Evolutionary conservation across 208 protist species (phyloP).

Genomic region (Crithidia bombi): DNA sequence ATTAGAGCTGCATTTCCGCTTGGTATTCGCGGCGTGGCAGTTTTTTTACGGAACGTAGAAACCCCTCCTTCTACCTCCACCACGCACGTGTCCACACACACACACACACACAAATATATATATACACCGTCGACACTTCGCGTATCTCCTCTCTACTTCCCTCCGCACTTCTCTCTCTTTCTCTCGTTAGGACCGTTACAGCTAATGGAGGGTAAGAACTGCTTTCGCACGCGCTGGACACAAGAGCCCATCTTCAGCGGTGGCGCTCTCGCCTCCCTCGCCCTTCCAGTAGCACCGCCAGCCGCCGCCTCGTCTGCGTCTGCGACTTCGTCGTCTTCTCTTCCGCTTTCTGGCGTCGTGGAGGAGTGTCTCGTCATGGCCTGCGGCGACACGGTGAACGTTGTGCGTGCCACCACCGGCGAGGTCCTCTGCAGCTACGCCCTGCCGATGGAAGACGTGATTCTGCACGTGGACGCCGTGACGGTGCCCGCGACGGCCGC

Average conservation of each 20-base stretch:
- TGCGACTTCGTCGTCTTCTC: background rate
- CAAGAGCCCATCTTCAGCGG: slow-evolving; percentile 89
- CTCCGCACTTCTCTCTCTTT: background rate
- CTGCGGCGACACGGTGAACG: slow-evolving; percentile 87
- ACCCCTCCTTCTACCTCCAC: too few species aligned
- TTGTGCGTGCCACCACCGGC: slow-evolving; percentile 59
- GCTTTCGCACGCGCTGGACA: slow-evolving; percentile 83
- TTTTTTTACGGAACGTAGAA: too few species aligned
- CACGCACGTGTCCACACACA: too few species aligned
- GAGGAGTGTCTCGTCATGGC: slow-evolving; percentile 72
- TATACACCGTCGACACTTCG: background rate
- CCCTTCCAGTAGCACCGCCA: slow-evolving; percentile 30
- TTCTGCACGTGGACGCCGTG: slow-evolving; percentile 83
- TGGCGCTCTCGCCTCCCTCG: slow-evolving; percentile 74
- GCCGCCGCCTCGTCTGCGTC: background rate
- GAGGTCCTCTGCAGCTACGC: slow-evolving; percentile 72
- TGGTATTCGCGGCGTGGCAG: too few species aligned
- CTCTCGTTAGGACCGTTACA: background rate
- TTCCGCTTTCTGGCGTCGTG: background rate
- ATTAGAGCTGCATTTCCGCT: too few species aligned
- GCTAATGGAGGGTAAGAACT: slow-evolving; percentile 93
- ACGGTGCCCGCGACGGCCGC: slow-evolving; percentile 39
- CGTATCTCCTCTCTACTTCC: background rate
- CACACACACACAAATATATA: too few species aligned
- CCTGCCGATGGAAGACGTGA: slow-evolving; percentile 83